Evolutionary conservation across 768 basidiomycete species (phyloP).

Genomic region (Lactarius akahatsu): DNA sequence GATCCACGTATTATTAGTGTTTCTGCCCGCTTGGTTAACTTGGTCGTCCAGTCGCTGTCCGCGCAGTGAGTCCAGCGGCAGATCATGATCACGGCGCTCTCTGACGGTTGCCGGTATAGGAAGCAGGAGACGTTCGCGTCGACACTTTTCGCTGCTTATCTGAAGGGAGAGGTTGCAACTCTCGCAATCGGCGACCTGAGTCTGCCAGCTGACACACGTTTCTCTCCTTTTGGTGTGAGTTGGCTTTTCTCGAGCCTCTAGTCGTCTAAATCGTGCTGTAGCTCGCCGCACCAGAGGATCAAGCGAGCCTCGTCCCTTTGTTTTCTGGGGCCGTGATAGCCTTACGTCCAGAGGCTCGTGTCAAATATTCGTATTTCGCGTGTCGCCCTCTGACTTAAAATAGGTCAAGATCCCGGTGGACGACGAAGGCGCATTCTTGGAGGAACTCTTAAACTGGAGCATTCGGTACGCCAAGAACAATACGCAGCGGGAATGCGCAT

Average conservation of each 20-base stretch:
- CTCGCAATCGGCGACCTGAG: constrained; percentile 59
- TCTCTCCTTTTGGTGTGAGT: constrained; percentile 56
- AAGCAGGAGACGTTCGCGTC: constrained; percentile 60
- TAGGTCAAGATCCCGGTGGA: constrained; percentile 55
- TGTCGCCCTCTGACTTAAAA: constrained; percentile 17
- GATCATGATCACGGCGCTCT: too few relatives aligned
- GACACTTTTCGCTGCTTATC: constrained; percentile 53
- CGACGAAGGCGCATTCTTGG: constrained; percentile 51
- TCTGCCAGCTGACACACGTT: constrained; percentile 39
- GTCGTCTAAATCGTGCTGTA: constrained; percentile 30
- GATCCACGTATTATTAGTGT: constrained; percentile 58
- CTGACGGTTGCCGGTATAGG: constrained; percentile 40
- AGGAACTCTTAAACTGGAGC: constrained; percentile 59
- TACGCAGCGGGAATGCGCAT: constrained; percentile 54
- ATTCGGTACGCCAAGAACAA: constrained; percentile 47
- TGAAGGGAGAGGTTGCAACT: constrained; percentile 50
- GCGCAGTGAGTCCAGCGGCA: constrained; percentile 53
- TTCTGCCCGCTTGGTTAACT: constrained; percentile 63
- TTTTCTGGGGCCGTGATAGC: constrained; percentile 67
- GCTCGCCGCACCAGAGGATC: constrained; percentile 44
- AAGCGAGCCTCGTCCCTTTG: constrained; percentile 65
- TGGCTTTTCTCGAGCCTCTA: neutral
- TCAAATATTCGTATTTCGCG: constrained; percentile 2
- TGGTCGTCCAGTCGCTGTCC: constrained; percentile 63
- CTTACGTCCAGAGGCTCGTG: constrained; percentile 59